A percentile compares a stretch with the other conserved stretches of the same genome.
These are phyloP conservation scores for Hymenoscyphus repandus DNA, from an alignment of 2,329 filamentous ascomycete genomes.

Conservation along the genomic window DNA sequence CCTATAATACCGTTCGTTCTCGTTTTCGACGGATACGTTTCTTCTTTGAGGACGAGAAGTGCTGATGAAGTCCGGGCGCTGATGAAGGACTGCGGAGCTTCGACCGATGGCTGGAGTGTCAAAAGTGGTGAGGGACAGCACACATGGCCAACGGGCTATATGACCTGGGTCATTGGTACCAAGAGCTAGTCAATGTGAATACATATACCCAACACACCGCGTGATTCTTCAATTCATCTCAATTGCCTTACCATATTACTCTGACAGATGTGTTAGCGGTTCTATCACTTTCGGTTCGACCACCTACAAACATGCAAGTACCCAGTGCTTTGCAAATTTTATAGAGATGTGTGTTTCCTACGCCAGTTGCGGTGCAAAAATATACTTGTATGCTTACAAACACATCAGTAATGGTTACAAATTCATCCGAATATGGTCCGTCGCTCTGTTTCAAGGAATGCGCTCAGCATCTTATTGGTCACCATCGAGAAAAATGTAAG, in stretches of 20 bases:
- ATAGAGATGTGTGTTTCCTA: too few species aligned
- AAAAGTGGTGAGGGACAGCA: constrained; percentile 36
- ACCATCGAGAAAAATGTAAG: too few species aligned
- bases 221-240: too few species aligned
- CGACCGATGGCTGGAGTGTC: constrained; percentile 38
- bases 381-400: too few species aligned
- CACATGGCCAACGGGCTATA: constrained; percentile 43
- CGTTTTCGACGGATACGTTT: constrained; percentile 64
- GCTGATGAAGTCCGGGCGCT: constrained; percentile 58
- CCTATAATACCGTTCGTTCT: constrained; percentile 64
- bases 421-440: too few species aligned
- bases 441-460: too few species aligned
- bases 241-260: not conserved
- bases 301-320: too few species aligned
- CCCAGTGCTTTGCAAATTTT: too few species aligned
- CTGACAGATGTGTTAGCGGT: not conserved
- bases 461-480: too few species aligned
- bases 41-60: constrained; percentile 61
- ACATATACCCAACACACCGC: not conserved
- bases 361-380: too few species aligned
- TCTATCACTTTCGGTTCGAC: too few species aligned
- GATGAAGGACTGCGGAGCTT: constrained; percentile 47
- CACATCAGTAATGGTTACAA: too few species aligned
- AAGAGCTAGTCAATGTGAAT: constrained; percentile 23
- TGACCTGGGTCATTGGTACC: constrained; percentile 40